Percentiles rank a stretch among this genome's conserved stretches.
Evolutionary conservation across 495 filamentous ascomycete genomes (phyloP).

Genomic region (Cetradonia linearis): DNA sequence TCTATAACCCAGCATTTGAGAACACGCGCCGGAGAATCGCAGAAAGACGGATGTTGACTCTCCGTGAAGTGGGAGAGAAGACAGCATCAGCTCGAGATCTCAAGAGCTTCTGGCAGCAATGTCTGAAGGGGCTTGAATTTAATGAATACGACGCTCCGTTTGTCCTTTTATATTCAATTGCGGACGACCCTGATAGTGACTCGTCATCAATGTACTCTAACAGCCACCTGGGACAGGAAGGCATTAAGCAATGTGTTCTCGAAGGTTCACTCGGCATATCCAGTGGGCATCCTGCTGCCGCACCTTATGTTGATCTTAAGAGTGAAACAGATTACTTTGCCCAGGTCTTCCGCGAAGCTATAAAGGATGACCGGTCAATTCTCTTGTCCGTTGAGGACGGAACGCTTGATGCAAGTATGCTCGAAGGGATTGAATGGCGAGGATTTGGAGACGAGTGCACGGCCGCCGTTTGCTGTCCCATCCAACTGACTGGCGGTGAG

Average conservation of each 20-base stretch:
- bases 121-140: constrained; percentile 46
- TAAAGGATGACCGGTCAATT: constrained; percentile 49
- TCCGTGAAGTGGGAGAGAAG: constrained; percentile 59
- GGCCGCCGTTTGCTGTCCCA: constrained; percentile 59
- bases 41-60: constrained; percentile 55
- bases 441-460: constrained; percentile 54
- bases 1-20: constrained; percentile 61
- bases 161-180: constrained; percentile 51
- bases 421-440: constrained; percentile 52
- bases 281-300: constrained; percentile 43
- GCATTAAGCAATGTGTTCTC: constrained; percentile 28
- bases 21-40: constrained; percentile 55
- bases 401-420: constrained; percentile 45
- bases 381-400: constrained; percentile 47
- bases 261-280: constrained; percentile 45
- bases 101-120: constrained; percentile 50
- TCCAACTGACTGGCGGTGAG: constrained; percentile 57
- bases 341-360: constrained; percentile 54
- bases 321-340: constrained; percentile 53
- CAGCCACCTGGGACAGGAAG: constrained; percentile 44
- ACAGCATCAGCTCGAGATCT: constrained; percentile 57
- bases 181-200: constrained; percentile 50
- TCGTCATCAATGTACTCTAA: constrained; percentile 51
- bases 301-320: constrained; percentile 47
- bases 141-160: constrained; percentile 57